Conservation (phyloP, 306 rosid species). For the Trifolium dubium region DNA sequence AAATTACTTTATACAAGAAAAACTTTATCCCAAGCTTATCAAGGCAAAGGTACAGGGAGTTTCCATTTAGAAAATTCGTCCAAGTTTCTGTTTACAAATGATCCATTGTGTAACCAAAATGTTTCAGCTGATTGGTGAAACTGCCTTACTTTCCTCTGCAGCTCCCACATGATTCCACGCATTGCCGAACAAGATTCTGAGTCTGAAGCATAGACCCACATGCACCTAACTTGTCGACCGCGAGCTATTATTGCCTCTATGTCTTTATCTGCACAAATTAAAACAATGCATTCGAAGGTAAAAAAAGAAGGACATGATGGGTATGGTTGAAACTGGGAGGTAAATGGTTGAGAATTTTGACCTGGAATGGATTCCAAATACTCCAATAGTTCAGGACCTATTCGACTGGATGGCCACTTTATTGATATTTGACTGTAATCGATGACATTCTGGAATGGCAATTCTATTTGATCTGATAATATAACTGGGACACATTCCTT, state of each 20-base stretch:
- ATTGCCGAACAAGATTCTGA: constrained; percentile 84
- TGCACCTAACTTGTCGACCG: constrained; percentile 76
- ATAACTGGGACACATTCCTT: constrained; percentile 97
- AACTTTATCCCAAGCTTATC: constrained; percentile 42
- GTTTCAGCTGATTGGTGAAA: constrained; percentile 95
- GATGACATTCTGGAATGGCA: constrained; percentile 92
- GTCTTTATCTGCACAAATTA: constrained; percentile 58
- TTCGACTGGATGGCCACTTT: constrained; percentile 91
- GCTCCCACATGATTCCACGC: constrained; percentile 92
- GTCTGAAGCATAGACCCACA: constrained; percentile 72
- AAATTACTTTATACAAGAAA: constrained; percentile 35
- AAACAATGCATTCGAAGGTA: constrained; percentile 8
- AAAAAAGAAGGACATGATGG: constrained; percentile 3
- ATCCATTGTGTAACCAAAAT: constrained; percentile 90
- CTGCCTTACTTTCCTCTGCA: constrained; percentile 86
- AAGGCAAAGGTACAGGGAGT: constrained; percentile 79
- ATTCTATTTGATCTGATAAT: constrained; percentile 82
- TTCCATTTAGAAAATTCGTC: constrained; percentile 80
- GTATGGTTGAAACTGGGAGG: constrained; percentile 22
- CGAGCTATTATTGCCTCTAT: constrained; percentile 74
- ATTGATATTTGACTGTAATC: constrained; percentile 88
- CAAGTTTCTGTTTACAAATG: constrained; percentile 71
- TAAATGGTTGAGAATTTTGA: constrained; percentile 34
- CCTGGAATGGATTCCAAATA: constrained; percentile 95
- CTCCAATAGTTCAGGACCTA: constrained; percentile 80